A percentile compares a stretch with the other conserved stretches of the same genome.
These are phyloP conservation scores for Persicaria maculosa DNA, from an alignment of 148 eudicot genomes.

Conservation along the genomic window DNA sequence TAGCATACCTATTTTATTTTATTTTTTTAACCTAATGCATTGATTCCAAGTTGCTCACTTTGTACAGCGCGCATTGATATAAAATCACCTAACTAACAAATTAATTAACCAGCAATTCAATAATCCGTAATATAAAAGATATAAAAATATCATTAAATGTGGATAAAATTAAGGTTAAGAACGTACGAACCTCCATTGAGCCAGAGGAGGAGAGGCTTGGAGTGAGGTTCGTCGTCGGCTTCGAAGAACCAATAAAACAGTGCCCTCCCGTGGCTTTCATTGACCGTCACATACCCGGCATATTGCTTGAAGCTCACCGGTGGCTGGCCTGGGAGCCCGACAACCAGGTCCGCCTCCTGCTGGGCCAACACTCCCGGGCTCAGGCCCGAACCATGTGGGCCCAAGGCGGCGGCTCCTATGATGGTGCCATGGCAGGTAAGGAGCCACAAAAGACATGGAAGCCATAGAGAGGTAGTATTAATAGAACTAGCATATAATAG, in stretches of 20 bases:
- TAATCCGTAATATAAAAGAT: no score
- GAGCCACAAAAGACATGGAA: neutral
- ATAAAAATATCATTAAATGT: no score
- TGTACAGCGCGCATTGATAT: no score
- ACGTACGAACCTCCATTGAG: conserved; percentile 71
- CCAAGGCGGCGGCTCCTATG: neutral
- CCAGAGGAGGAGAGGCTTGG: conserved; percentile 75
- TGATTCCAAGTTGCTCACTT: no score
- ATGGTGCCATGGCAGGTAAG: neutral
- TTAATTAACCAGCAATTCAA: no score
- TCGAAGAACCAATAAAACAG: conserved; percentile 95
- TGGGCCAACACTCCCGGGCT: conserved; percentile 18
- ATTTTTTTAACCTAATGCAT: no score
- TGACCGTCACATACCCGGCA: conserved; percentile 81
- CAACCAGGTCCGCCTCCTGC: conserved; percentile 60
- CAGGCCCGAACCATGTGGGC: neutral
- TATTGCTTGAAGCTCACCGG: conserved; percentile 62
- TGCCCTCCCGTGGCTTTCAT: conserved; percentile 77
- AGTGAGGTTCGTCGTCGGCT: conserved; percentile 38
- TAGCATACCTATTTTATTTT: no score
- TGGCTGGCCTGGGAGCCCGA: conserved; percentile 74
- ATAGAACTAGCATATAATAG: neutral
- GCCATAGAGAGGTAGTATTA: neutral
- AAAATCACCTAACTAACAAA: no score
- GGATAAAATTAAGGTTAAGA: neutral